Conservation (phyloP, 805 yeast genomes). For the Aciculoconidium aculeatum region DNA sequence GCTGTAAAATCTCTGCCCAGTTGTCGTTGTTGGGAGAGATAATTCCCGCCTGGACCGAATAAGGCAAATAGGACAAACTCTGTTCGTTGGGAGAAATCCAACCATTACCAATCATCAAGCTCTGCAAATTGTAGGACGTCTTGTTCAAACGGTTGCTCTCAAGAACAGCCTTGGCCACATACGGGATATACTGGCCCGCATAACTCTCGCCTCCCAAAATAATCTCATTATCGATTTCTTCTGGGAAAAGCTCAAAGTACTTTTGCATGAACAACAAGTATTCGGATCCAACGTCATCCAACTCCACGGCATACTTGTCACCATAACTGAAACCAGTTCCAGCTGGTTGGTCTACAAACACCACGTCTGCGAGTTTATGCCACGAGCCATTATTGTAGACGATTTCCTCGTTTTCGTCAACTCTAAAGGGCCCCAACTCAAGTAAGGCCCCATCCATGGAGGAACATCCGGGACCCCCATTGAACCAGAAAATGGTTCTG, state of each 20-base stretch:
- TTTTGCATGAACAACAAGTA: slow-evolving; percentile 60
- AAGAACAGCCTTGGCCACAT: slow-evolving; percentile 62
- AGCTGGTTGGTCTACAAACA: slow-evolving; percentile 90
- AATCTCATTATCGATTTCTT: slow-evolving; percentile 56
- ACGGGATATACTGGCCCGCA: slow-evolving; percentile 96
- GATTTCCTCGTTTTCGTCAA: slow-evolving; percentile 40
- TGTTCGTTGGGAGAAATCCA: slow-evolving; percentile 90
- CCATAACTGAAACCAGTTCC: slow-evolving; percentile 87
- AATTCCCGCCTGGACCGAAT: slow-evolving; percentile 53
- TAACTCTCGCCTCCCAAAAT: slow-evolving; percentile 91
- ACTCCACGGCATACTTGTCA: slow-evolving; percentile 47
- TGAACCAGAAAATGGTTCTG: slow-evolving; percentile 76
- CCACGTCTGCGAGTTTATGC: slow-evolving; percentile 71
- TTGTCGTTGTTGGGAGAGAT: slow-evolving; percentile 36
- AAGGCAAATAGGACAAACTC: slow-evolving; percentile 74
- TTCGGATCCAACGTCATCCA: slow-evolving; percentile 53
- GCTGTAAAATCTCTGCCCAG: slow-evolving; percentile 37
- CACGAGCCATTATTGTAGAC: slow-evolving; percentile 69
- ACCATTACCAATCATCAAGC: slow-evolving; percentile 83
- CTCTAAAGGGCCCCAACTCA: slow-evolving; percentile 86
- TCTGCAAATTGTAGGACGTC: slow-evolving; percentile 43
- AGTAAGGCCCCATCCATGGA: slow-evolving; percentile 95
- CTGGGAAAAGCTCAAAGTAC: slow-evolving; percentile 69
- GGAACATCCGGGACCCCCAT: slow-evolving; percentile 98
- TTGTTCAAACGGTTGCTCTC: slow-evolving; percentile 31